Evolutionary conservation across 768 basidiomycete species (phyloP).

Genomic region (Dentipellis fragilis): DNA sequence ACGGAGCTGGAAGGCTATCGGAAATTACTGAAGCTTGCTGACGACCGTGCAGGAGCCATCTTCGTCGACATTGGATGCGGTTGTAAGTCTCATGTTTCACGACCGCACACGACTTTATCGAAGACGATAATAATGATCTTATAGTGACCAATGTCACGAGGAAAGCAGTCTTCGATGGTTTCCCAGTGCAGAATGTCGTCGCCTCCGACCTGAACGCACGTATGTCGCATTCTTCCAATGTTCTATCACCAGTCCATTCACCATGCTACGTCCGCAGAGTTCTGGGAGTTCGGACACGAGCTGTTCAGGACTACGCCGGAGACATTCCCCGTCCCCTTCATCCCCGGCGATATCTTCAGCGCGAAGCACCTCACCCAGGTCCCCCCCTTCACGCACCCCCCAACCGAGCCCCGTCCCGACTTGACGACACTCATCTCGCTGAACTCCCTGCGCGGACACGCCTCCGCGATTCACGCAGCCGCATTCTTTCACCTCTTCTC

Average conservation of each 20-base stretch:
- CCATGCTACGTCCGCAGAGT: constrained; percentile 34
- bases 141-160: constrained; percentile 31
- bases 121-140: neutral
- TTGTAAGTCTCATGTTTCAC: neutral
- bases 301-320: constrained; percentile 43
- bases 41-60: neutral
- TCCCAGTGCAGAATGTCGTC: constrained; percentile 26
- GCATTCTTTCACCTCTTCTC: constrained; percentile 40
- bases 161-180: constrained; percentile 30
- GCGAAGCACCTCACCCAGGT: constrained; percentile 25
- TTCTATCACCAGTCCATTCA: neutral
- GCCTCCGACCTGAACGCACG: constrained; percentile 28
- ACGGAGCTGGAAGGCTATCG: neutral
- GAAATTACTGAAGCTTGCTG: neutral
- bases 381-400: constrained; percentile 16
- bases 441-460: constrained; percentile 31
- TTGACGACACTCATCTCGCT: constrained; percentile 27
- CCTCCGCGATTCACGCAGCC: constrained; percentile 39
- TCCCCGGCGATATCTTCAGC: constrained; percentile 49
- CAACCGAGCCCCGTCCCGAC: constrained; percentile 7
- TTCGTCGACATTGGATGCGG: neutral
- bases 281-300: constrained; percentile 34
- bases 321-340: constrained; percentile 42
- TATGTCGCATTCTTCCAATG: constrained; percentile 3
- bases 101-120: neutral